A percentile compares a stretch with the other conserved stretches of the same genome.
These are phyloP conservation scores for Cocos nucifera DNA, from an alignment of 176 grass and related monocot species.

Conservation along the genomic window DNA sequence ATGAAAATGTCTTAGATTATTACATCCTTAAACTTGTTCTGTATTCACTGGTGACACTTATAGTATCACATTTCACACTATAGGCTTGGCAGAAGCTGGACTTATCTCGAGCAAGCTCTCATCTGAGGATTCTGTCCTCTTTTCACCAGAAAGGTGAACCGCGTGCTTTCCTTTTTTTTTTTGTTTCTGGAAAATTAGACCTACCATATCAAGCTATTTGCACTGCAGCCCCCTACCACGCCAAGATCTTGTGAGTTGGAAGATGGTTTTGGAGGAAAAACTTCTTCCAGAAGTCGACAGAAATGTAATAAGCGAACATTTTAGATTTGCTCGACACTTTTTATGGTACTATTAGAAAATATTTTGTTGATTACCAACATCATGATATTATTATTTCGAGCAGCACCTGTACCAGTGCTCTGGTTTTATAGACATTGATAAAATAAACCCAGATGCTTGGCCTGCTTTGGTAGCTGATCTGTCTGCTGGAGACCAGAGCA, in stretches of 20 bases:
- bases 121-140: slow-evolving; percentile 41
- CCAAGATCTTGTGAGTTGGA: slow-evolving; percentile 90
- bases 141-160: slow-evolving; percentile 65
- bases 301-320: slow-evolving; percentile 44
- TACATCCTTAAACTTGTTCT: no score
- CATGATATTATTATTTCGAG: background rate
- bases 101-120: slow-evolving; percentile 86
- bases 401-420: slow-evolving; percentile 59
- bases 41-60: background rate
- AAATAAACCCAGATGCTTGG: slow-evolving; percentile 83
- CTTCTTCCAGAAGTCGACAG: slow-evolving; percentile 67
- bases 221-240: slow-evolving; percentile 61
- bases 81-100: slow-evolving; percentile 92
- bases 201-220: background rate
- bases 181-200: background rate
- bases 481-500: slow-evolving; percentile 76
- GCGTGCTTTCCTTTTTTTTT: no score
- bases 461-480: slow-evolving; percentile 76
- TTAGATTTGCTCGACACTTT: background rate
- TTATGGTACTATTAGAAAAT: no score
- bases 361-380: no score
- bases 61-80: slow-evolving; percentile 13
- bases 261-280: slow-evolving; percentile 78
- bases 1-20: no score
- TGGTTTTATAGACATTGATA: slow-evolving; percentile 89